A percentile compares a stretch with the other conserved stretches of the same genome.
phyloP scores from a whole-genome alignment of 2,329 filamentous ascomycete species.

The Trichoderma afroharzianum region DNA sequence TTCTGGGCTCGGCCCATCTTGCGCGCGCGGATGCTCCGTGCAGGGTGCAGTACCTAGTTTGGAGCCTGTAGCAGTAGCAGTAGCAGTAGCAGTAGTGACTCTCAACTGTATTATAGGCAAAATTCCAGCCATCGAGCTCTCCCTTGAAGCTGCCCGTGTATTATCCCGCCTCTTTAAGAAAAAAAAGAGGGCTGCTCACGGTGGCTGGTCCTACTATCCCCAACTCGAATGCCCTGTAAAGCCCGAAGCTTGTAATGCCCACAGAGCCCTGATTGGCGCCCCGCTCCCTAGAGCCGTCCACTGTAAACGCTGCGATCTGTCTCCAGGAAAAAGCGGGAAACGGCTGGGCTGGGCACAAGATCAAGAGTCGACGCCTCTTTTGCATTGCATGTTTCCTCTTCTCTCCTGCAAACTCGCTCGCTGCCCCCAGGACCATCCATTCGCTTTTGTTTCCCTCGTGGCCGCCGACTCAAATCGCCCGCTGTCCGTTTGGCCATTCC shows the following conservation, averaged over 20 bases:
- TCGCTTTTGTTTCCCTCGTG: constrained; percentile 6
- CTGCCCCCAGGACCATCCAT: neutral
- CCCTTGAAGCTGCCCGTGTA: neutral
- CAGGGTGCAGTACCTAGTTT: neutral
- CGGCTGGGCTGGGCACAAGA: neutral
- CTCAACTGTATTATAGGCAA: neutral
- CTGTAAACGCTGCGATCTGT: neutral
- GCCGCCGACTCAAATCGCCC: neutral
- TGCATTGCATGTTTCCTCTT: neutral
- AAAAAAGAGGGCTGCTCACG: neutral
- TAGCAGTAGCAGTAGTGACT: neutral
- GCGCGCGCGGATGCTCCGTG: neutral
- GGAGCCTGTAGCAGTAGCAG: neutral
- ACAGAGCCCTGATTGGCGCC: neutral
- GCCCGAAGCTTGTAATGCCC: neutral
- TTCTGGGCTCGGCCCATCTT: neutral
- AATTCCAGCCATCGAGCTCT: neutral
- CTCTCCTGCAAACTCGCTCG: neutral
- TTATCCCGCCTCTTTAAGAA: too few species aligned
- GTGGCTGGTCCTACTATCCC: neutral
- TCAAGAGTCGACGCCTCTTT: neutral
- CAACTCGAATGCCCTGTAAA: neutral
- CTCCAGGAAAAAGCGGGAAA: neutral
- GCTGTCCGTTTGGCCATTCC: neutral
- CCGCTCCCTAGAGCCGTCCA: neutral